Evolutionary conservation across 2,329 filamentous ascomycete species (phyloP).

Genomic region (Ascochyta viciae-villosae): DNA sequence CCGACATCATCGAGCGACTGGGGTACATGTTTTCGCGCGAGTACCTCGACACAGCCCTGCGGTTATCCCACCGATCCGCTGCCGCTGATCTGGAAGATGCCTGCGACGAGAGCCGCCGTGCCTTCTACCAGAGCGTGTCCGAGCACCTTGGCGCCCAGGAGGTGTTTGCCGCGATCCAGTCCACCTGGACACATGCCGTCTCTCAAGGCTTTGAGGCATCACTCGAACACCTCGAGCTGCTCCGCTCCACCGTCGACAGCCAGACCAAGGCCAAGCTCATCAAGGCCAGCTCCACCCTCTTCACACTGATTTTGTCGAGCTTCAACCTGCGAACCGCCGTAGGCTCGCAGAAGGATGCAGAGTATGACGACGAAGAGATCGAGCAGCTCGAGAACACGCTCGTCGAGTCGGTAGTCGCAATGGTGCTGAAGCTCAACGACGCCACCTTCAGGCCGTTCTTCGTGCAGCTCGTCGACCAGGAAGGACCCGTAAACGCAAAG

Average conservation of each 20-base stretch:
- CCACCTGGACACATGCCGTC: conserved; percentile 73
- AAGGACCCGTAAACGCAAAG: conserved; percentile 25
- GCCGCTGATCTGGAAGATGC: conserved; percentile 66
- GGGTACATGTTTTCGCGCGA: conserved; percentile 86
- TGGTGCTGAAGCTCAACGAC: conserved; percentile 97
- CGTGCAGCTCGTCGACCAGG: conserved; percentile 83
- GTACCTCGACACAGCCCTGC: conserved; percentile 75
- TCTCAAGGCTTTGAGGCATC: conserved; percentile 61
- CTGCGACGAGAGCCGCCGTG: conserved; percentile 68
- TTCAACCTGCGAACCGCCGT: conserved; percentile 68
- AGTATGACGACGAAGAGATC: conserved; percentile 59
- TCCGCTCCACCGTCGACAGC: conserved; percentile 75
- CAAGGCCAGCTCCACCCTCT: conserved; percentile 75
- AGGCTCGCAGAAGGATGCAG: conserved; percentile 47
- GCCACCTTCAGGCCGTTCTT: conserved; percentile 92
- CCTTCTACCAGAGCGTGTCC: conserved; percentile 77
- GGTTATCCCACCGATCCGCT: conserved; percentile 75
- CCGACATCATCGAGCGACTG: conserved; percentile 79
- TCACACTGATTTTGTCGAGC: conserved; percentile 63
- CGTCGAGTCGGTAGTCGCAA: conserved; percentile 78
- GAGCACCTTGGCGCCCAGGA: conserved; percentile 78
- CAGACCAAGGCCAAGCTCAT: conserved; percentile 80
- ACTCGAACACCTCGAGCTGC: conserved; percentile 73
- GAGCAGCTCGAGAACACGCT: conserved; percentile 68
- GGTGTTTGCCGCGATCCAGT: conserved; percentile 75